Evolutionary conservation across 192 early-diverging fungal genomes (phyloP), one percentile per base, ranked within the genome.

Genomic region (Coemansia sp.): DNA sequence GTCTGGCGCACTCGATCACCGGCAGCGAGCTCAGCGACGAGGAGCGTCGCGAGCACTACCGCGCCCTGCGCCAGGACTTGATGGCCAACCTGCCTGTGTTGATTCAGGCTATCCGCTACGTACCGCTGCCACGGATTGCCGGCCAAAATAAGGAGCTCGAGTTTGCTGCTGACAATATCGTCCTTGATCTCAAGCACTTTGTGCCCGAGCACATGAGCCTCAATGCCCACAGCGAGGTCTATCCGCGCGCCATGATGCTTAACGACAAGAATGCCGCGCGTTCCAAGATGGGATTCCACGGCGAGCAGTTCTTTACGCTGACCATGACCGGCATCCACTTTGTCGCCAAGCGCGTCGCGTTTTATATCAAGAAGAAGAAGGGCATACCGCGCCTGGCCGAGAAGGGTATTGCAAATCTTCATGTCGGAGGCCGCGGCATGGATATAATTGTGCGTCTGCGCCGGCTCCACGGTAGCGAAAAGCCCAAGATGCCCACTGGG

Each of bases 81-180:
- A 27, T 76, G 54, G 43, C 53, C 38, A 76, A 70, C 15, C 44
- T 76, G 31, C 66, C 73, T 0, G 17, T 45, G 9, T 41, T 76
- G 9, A 55, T 65, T 21, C 67, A 62, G 51, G 44, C 42, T 0
- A 64, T 76, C 34, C 65, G 73, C 50, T 76, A 76, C 35, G 44
- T 70, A 26, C 73, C 73, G 20, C 46, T 76, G 31, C 73, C 73
- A 8, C 73, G 73, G n/a, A 43, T 76, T n/a, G 29, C 65, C 19
- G 67, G 73, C 23, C 47, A 57, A 58, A 76, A 70, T 54, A 54
- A 60, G 42, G 50, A 76, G n/a, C 27, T 66, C 20, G 73, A 76
- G 67, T 76, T 76, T 70, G 73, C 73, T 9, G 58, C 62, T 3
- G 73, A 76, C 55, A 76, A 76, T 48, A 53, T 76, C 17, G 73